A percentile compares a stretch with the other conserved stretches of the same genome.
These are phyloP conservation scores for Zopfia rhizophila DNA, from an alignment of 2,329 filamentous ascomycete species.

Conservation along the genomic window DNA sequence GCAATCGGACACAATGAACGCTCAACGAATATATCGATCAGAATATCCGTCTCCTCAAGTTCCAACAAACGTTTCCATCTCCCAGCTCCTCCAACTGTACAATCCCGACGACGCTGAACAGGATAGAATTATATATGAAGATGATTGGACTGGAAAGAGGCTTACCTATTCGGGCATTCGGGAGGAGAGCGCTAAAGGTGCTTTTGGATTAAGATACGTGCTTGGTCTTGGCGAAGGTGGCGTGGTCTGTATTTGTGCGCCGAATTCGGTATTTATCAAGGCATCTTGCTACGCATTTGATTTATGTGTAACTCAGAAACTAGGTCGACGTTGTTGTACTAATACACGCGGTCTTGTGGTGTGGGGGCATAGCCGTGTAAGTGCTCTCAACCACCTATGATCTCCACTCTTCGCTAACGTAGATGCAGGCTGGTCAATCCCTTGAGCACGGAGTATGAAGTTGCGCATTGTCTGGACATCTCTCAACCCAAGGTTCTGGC, in stretches of 20 bases:
- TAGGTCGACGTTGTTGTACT: constrained; percentile 28
- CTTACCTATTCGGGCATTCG: constrained; percentile 25
- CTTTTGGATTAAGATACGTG: constrained; percentile 19
- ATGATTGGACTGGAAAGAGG: constrained; percentile 29
- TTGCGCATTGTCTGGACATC: constrained; percentile 25
- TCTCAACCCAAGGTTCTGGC: constrained; percentile 22
- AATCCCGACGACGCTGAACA: constrained; percentile 27
- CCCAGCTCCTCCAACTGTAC: constrained; percentile 27
- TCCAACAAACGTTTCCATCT: constrained; percentile 26
- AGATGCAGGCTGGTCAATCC: constrained; percentile 24
- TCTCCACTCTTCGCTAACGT: background rate
- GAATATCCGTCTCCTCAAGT: constrained; percentile 24
- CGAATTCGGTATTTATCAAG: constrained; percentile 17
- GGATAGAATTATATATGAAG: constrained; percentile 29
- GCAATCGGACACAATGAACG: constrained; percentile 14
- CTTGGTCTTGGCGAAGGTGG: constrained; percentile 23
- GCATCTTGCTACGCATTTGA: background rate
- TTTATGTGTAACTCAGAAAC: background rate
- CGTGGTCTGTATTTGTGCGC: constrained; percentile 27
- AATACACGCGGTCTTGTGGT: constrained; percentile 32
- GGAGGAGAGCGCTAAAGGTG: constrained; percentile 19
- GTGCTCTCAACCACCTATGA: background rate
- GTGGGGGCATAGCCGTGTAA: constrained; percentile 26
- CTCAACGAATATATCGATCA: constrained; percentile 24
- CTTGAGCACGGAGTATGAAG: constrained; percentile 26